Conservation (phyloP, 805 yeast species). For the Groenewaldozyma salmanticensis region DNA sequence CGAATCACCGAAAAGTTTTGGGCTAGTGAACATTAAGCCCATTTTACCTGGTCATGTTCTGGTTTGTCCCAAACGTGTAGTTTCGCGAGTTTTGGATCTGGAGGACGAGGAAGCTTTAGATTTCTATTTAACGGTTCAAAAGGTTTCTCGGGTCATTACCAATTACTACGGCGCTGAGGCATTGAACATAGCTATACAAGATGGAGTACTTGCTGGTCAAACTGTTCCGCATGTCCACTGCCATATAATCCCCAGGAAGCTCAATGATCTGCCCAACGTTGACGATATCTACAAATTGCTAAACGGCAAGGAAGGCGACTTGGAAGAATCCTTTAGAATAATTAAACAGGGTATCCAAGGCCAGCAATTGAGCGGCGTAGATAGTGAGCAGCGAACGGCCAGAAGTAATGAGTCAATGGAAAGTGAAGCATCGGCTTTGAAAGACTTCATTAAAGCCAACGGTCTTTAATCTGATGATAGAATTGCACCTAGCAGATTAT, state of each 20-base stretch:
- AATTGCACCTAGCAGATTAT: background rate
- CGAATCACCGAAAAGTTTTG: slow-evolving; percentile 59
- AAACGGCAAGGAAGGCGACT: slow-evolving; percentile 45
- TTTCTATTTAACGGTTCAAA: slow-evolving; percentile 66
- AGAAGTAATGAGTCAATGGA: slow-evolving; percentile 60
- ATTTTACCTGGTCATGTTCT: slow-evolving; percentile 90
- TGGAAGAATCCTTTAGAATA: slow-evolving; percentile 28
- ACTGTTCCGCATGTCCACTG: slow-evolving; percentile 93
- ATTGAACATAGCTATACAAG: slow-evolving; percentile 86
- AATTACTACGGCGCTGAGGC: slow-evolving; percentile 68
- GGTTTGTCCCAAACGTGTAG: slow-evolving; percentile 71
- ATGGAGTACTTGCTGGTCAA: slow-evolving; percentile 94
- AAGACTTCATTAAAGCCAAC: slow-evolving; percentile 3
- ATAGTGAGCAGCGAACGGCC: slow-evolving; percentile 46
- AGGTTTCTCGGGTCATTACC: slow-evolving; percentile 58
- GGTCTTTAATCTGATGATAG: background rate
- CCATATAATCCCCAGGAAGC: slow-evolving; percentile 77
- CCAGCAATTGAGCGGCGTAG: slow-evolving; percentile 15
- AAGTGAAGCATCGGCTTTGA: slow-evolving; percentile 53
- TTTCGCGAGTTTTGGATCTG: slow-evolving; percentile 58
- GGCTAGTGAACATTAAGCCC: slow-evolving; percentile 86
- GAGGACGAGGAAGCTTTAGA: slow-evolving; percentile 62
- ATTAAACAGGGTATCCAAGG: slow-evolving; percentile 23
- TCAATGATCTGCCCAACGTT: slow-evolving; percentile 49
- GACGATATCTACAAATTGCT: slow-evolving; percentile 66